phyloP scores from a whole-genome alignment of 805 yeast species.

The Starmerella sirachaensis region DNA sequence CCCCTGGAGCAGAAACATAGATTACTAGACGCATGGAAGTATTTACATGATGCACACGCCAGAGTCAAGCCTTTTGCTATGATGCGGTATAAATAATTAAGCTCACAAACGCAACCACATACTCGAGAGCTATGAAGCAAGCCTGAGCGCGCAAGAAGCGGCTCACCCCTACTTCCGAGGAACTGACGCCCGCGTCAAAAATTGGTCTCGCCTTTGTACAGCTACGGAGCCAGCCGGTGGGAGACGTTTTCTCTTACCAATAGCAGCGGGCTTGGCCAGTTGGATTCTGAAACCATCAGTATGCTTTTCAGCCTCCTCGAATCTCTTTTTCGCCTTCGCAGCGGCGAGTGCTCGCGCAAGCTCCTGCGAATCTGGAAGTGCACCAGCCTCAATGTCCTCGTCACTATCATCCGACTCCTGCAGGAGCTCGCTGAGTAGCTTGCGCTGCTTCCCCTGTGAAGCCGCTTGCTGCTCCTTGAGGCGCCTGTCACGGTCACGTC shows the following conservation, averaged over 20 bases:
- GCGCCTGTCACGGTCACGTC: conserved; percentile 23
- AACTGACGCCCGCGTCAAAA: conserved; percentile 21
- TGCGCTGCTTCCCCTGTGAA: conserved; percentile 17
- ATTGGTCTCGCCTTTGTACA: conserved; percentile 21
- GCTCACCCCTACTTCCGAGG: conserved; percentile 13
- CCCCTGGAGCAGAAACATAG: no score
- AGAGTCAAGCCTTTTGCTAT: no score
- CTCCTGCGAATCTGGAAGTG: conserved; percentile 1
- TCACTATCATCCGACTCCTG: conserved; percentile 13
- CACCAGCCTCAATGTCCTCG: conserved; percentile 10
- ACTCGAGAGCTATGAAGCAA: background rate
- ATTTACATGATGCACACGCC: no score
- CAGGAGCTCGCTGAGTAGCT: conserved; percentile 22
- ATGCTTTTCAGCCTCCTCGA: conserved; percentile 15
- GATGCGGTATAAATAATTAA: no score
- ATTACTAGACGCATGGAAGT: no score
- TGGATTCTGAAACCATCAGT: conserved; percentile 24
- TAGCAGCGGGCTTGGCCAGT: conserved; percentile 16
- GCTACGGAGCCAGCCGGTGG: conserved; percentile 23
- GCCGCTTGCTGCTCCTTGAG: conserved; percentile 18
- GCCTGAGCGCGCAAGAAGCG: no score
- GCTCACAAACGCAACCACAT: no score
- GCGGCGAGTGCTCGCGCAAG: conserved; percentile 2
- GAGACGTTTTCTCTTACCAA: conserved; percentile 16
- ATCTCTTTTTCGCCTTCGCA: conserved; percentile 11